These are phyloP conservation scores for Malus orientalis DNA, from an alignment of 306 rosid species.

Conservation along the genomic window DNA sequence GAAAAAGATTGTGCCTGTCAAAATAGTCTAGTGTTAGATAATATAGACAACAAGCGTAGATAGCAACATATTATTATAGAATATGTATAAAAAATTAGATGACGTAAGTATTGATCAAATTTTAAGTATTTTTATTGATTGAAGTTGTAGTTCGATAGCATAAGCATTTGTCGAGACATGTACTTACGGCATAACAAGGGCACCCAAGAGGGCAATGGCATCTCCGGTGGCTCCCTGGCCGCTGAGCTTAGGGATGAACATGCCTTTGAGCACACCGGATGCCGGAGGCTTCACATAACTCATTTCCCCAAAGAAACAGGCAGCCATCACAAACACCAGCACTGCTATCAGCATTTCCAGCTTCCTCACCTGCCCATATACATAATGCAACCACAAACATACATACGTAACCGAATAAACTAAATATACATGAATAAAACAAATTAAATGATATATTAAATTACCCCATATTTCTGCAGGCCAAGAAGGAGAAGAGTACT, in stretches of 20 bases:
- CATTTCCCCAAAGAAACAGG: constrained; percentile 84
- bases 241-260: constrained; percentile 62
- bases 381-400: not conserved
- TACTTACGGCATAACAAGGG: constrained; percentile 84
- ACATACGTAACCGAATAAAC: too few relatives aligned
- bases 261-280: constrained; percentile 26
- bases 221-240: constrained; percentile 70
- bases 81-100: not conserved
- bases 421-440: not conserved
- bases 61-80: not conserved
- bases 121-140: not conserved
- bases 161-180: not conserved
- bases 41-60: too few relatives aligned
- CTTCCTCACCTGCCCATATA: constrained; percentile 47
- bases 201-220: constrained; percentile 84
- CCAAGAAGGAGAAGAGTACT: constrained; percentile 80
- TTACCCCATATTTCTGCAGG: constrained; percentile 76
- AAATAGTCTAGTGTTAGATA: not conserved
- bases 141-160: not conserved
- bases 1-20: constrained; percentile 83
- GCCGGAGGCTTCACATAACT: constrained; percentile 71
- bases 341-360: constrained; percentile 58
- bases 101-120: not conserved
- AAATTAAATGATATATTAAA: too few relatives aligned
- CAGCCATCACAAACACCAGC: constrained; percentile 64